phyloP scores from a whole-genome alignment of 2,329 filamentous ascomycete genomes.

The Neophaeococcomyces mojaviensis region DNA sequence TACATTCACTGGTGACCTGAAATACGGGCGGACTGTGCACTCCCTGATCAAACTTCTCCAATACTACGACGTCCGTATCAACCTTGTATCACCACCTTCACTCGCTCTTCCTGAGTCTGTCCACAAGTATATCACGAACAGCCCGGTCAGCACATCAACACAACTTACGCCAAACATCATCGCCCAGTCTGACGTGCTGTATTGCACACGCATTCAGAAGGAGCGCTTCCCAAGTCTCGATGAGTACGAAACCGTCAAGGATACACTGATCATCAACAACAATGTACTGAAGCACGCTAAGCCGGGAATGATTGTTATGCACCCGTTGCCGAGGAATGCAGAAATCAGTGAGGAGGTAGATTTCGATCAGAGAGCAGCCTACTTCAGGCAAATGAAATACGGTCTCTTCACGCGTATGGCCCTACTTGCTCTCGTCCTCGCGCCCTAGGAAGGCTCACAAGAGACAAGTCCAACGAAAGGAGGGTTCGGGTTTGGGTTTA shows the following conservation, averaged over 20 bases:
- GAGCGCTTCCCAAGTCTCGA: conserved; percentile 79
- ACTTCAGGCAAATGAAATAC: conserved; percentile 98
- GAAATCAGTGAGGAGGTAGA: conserved; percentile 95
- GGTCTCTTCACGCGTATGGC: conserved; percentile 98
- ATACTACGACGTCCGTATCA: conserved; percentile 90
- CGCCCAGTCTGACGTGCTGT: conserved; percentile 79
- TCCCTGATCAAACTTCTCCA: conserved; percentile 87
- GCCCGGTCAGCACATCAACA: conserved; percentile 68
- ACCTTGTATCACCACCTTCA: conserved; percentile 77
- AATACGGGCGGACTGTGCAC: conserved; percentile 90
- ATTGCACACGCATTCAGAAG: conserved; percentile 94
- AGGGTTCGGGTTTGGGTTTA: not conserved
- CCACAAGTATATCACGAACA: conserved; percentile 63
- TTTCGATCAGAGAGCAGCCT: conserved; percentile 91
- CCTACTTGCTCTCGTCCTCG: conserved; percentile 86
- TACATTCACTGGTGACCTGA: conserved; percentile 88
- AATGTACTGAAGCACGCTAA: conserved; percentile 84
- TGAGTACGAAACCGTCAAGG: conserved; percentile 81
- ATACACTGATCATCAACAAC: conserved; percentile 84
- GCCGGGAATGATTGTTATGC: conserved; percentile 87
- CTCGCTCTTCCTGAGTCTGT: conserved; percentile 71
- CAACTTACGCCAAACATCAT: conserved; percentile 81
- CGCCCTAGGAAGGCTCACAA: conserved; percentile 24
- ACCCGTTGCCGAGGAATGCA: conserved; percentile 85
- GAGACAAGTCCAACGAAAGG: not conserved